Conservation (phyloP, 148 eudicot genomes). For the Cornus florida region DNA sequence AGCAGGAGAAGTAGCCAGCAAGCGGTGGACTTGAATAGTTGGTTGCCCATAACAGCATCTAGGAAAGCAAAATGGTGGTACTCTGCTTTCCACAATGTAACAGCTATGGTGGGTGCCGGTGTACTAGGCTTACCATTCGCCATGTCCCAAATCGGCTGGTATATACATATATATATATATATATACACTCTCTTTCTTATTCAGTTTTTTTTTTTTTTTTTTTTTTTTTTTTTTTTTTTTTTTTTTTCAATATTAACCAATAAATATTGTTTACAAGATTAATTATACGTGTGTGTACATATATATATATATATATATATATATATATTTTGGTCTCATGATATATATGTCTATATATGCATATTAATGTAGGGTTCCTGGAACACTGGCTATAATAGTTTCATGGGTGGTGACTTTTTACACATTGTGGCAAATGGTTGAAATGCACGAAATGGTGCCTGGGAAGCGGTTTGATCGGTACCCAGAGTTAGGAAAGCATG, state of each 20-base stretch:
- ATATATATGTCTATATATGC: background rate
- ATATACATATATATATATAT: background rate
- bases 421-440: constrained; percentile 39
- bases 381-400: constrained; percentile 10
- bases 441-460: constrained; percentile 36
- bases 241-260: too few species aligned
- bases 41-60: constrained; percentile 4
- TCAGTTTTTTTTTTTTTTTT: too few species aligned
- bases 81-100: constrained; percentile 29
- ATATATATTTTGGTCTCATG: too few species aligned
- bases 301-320: too few species aligned
- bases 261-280: too few species aligned
- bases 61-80: constrained; percentile 28
- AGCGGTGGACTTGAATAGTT: too few species aligned
- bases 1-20: too few species aligned
- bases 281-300: too few species aligned
- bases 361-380: constrained; percentile 23
- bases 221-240: too few species aligned
- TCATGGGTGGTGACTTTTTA: constrained; percentile 40
- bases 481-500: constrained; percentile 38
- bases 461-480: constrained; percentile 42
- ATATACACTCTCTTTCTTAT: too few species aligned
- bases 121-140: constrained; percentile 25
- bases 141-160: constrained; percentile 30
- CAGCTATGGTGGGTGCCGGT: constrained; percentile 30